These are phyloP conservation scores for Phaeomoniella chlamydospora DNA, from an alignment of 2,329 filamentous ascomycete species.

Conservation along the genomic window DNA sequence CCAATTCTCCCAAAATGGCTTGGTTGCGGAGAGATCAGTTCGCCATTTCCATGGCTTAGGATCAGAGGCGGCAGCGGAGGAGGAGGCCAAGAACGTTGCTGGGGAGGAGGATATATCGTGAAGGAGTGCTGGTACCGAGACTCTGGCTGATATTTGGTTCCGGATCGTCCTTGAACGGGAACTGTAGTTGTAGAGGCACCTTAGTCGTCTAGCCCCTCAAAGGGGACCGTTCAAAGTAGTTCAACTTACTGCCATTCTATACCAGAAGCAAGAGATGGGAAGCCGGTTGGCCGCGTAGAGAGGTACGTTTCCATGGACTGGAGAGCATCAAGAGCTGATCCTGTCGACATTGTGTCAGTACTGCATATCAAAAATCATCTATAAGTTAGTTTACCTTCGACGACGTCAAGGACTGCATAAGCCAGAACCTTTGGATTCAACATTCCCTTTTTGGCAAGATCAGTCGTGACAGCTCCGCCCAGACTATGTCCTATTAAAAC, in stretches of 20 bases:
- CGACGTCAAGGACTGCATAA: slow-evolving; percentile 84
- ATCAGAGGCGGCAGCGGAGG: slow-evolving; percentile 8
- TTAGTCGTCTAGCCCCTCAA: background rate
- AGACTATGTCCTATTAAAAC: slow-evolving; percentile 85
- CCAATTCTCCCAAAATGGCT: slow-evolving; percentile 90
- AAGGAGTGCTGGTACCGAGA: slow-evolving; percentile 73
- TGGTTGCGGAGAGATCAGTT: slow-evolving; percentile 69
- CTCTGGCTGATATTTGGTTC: slow-evolving; percentile 67
- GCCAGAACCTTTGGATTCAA: slow-evolving; percentile 60
- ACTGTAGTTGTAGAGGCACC: slow-evolving; percentile 13
- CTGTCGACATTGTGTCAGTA: slow-evolving; percentile 15
- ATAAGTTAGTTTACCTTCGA: slow-evolving; percentile 52
- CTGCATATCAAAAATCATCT: background rate
- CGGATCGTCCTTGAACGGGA: slow-evolving; percentile 75
- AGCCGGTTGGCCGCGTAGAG: slow-evolving; percentile 62
- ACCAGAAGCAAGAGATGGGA: slow-evolving; percentile 61
- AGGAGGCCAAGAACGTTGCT: slow-evolving; percentile 3
- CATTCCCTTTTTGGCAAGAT: slow-evolving; percentile 55
- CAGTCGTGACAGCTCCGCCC: slow-evolving; percentile 79
- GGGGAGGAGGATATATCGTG: slow-evolving; percentile 24
- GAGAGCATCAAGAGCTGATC: slow-evolving; percentile 86
- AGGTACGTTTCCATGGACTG: slow-evolving; percentile 91
- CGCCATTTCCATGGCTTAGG: slow-evolving; percentile 61
- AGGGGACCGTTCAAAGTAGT: background rate
- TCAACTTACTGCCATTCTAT: slow-evolving; percentile 71